Evolutionary conservation across 2,329 filamentous ascomycete genomes (phyloP), one percentile per base, ranked within the genome.

Genomic region (Aspergillus proliferans): DNA sequence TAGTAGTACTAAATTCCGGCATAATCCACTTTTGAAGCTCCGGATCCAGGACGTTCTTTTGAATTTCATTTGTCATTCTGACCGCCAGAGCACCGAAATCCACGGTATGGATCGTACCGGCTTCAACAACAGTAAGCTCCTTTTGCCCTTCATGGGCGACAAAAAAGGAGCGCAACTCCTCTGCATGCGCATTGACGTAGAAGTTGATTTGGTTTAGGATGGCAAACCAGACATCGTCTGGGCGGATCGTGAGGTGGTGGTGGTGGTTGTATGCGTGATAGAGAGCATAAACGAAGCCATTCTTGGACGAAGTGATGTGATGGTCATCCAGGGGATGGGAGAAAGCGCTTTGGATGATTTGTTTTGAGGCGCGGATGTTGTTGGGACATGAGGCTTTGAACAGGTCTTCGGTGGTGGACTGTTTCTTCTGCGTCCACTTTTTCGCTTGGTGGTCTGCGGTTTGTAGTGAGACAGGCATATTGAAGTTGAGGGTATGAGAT

Each of bases 221-320:
- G 5, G 76, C 62, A 41, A 78, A 67, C 77, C 77, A 81, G 14
- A 80, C 57, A 49, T 81, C 77, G 24, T 81, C 76, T 0, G 77
- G 76, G 1, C 77, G 72, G 42, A 80, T 61, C 2, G 58, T 59
- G 0, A 80, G 67, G 48, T 77, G 68, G 46, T 74, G 71, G 47
- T 78, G 56, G 30, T 52, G 1, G 41, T 9, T 48, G 26, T 58
- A 59, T 12, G 57, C 57, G 3, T 43, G 6, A 1, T 43, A 45
- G 5, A 48, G 34, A 1, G 50, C 50, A 5, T 45, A 21, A 5
- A 58, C 49, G 12, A 58, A 55, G n/a, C 52, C 52, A 36, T 58
- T 18, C 2, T 46, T 6, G 15, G 45, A 46, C 21, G 51, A 15
- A 14, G 39, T 45, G 8, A 53, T 46, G 43, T 48, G n/a, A 15